A percentile compares a stretch with the other conserved stretches of the same genome.
Evolutionary conservation across 2,329 filamentous ascomycete species (phyloP).

Genomic region (Aaosphaeria pasadenensis): DNA sequence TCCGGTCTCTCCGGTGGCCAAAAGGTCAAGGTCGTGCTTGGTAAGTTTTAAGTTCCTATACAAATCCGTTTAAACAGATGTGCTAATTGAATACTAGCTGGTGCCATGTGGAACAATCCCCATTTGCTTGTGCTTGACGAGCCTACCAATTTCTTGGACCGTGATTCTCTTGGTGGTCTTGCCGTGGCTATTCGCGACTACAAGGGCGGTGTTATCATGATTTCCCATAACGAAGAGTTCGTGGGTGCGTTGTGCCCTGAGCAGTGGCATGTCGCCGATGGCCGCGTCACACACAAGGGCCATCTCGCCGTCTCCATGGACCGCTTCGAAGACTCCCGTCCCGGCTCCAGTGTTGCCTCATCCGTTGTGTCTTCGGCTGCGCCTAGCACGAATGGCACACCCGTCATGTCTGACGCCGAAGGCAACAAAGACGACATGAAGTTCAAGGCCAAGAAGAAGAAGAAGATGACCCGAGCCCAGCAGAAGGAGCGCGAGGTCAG

Average conservation of each 20-base stretch:
- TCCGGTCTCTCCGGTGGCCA: conserved; percentile 93
- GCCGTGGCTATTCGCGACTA: conserved; percentile 98
- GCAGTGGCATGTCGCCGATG: conserved; percentile 92
- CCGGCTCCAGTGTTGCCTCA: conserved; percentile 58
- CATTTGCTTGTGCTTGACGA: conserved; percentile 97
- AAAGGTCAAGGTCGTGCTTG: conserved; percentile 98
- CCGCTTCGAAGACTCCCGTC: conserved; percentile 80
- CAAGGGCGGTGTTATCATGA: conserved; percentile 98
- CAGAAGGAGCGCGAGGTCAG: conserved; percentile 89
- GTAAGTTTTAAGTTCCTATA: conserved; percentile 53
- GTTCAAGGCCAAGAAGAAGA: conserved; percentile 92
- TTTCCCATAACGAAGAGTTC: conserved; percentile 99
- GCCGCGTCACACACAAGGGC: conserved; percentile 81
- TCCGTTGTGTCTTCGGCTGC: conserved; percentile 35
- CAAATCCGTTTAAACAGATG: conserved; percentile 14
- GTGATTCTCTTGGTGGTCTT: conserved; percentile 92
- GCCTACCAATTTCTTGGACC: conserved; percentile 98
- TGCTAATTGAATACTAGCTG: conserved; percentile 48
- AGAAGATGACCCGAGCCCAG: conserved; percentile 98
- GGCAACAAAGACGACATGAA: conserved; percentile 74
- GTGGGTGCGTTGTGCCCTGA: conserved; percentile 93
- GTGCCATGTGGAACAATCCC: conserved; percentile 98
- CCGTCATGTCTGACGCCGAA: conserved; percentile 79
- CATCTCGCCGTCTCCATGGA: conserved; percentile 70
- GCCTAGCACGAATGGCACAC: conserved; percentile 52